These are phyloP conservation scores for Puccinellia tenuiflora DNA, from an alignment of 176 grass and related monocot genomes.

Conservation along the genomic window DNA sequence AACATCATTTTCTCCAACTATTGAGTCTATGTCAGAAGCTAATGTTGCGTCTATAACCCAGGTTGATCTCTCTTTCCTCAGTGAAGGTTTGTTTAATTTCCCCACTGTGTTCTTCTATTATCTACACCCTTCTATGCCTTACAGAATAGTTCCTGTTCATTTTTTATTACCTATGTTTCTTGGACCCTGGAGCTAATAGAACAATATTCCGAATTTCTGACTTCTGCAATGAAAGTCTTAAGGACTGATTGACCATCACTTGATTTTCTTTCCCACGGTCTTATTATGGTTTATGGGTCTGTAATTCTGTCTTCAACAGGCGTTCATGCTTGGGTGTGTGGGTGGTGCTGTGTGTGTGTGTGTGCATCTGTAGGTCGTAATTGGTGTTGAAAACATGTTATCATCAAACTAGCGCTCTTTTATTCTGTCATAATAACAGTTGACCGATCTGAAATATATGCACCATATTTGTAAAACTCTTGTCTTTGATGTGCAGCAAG, in stretches of 20 bases:
- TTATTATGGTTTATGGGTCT: neutral
- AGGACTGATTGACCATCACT: neutral
- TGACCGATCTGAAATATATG: neutral
- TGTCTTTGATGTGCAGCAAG: conserved; percentile 25
- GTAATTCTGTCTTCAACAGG: neutral
- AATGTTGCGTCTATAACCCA: conserved; percentile 63
- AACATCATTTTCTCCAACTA: conserved; percentile 66
- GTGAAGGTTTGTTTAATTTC: conserved; percentile 73
- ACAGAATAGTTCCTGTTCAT: neutral
- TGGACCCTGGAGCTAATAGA: neutral
- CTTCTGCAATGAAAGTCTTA: neutral
- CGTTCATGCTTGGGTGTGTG: neutral
- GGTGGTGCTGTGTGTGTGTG: neutral
- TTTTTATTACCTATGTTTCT: neutral
- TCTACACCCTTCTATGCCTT: neutral
- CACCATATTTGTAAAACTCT: neutral
- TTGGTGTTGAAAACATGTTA: neutral
- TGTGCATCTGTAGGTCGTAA: neutral
- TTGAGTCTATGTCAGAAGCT: conserved; percentile 39
- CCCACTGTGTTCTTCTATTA: conserved; percentile 18
- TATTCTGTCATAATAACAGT: neutral
- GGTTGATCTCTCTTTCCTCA: conserved; percentile 83
- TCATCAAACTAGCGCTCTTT: neutral
- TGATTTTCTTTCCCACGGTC: neutral
- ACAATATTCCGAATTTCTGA: neutral